phyloP scores from a whole-genome alignment of 1,139 yeast genomes.

The Magnusiomyces magnusii region DNA sequence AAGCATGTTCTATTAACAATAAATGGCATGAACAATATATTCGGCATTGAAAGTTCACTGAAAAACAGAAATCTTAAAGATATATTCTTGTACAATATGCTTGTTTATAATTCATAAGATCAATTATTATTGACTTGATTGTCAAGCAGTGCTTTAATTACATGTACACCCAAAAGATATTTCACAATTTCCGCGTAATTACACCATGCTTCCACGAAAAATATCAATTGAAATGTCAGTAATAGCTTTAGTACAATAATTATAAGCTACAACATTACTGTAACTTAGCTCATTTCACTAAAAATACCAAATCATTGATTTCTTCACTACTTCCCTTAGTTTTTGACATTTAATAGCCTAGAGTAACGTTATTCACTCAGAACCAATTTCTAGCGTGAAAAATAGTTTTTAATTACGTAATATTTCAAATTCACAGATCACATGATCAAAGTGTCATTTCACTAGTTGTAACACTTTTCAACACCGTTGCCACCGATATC shows the following conservation, averaged over 20 bases:
- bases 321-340: too few species aligned
- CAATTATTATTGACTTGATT: conserved; percentile 85
- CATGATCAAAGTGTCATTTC: background rate
- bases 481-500: background rate
- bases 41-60: conserved; percentile 97
- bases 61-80: conserved; percentile 81
- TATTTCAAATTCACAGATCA: background rate
- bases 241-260: conserved; percentile 90
- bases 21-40: conserved; percentile 85
- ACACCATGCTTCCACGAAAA: conserved; percentile 87
- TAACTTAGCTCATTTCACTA: too few species aligned
- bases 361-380: too few species aligned
- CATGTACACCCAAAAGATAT: conserved; percentile 90
- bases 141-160: conserved; percentile 86
- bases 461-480: background rate
- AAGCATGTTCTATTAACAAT: conserved; percentile 93
- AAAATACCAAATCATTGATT: conserved; percentile 49
- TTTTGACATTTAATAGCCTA: too few species aligned
- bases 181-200: conserved; percentile 96
- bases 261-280: conserved; percentile 97
- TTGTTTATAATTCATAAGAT: conserved; percentile 88
- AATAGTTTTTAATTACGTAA: too few species aligned
- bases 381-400: too few species aligned
- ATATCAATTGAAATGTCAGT: conserved; percentile 95
- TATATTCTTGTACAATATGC: conserved; percentile 94